Evolutionary conservation across 495 filamentous ascomycete genomes (phyloP).

Genomic region (Hypomontagnella submonticulosa): DNA sequence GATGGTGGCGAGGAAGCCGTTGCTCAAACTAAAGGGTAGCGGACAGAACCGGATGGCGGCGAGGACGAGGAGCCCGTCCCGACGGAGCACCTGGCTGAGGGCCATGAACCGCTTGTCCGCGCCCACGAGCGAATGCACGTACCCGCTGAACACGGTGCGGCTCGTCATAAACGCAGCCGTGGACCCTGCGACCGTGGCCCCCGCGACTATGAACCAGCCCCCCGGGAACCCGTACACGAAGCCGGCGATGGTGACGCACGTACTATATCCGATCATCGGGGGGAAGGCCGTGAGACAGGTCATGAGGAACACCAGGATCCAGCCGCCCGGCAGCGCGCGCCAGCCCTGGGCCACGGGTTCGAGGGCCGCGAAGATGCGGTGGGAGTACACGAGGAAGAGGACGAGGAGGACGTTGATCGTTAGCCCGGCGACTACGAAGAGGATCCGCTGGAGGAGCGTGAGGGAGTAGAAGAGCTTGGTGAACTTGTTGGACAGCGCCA

Average conservation of each 20-base stretch:
- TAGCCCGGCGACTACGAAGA: constrained; percentile 64
- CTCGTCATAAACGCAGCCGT: constrained; percentile 81
- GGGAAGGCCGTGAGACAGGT: constrained; percentile 86
- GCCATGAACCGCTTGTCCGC: constrained; percentile 79
- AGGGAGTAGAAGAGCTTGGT: constrained; percentile 55
- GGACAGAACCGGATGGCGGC: constrained; percentile 95
- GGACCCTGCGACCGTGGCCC: constrained; percentile 80
- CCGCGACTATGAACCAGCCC: constrained; percentile 88
- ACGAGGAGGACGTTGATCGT: constrained; percentile 64
- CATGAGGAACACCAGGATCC: constrained; percentile 80
- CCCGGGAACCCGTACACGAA: constrained; percentile 94
- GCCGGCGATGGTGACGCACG: constrained; percentile 83
- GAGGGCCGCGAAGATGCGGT: constrained; percentile 78
- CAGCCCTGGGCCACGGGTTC: constrained; percentile 76
- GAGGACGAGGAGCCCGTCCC: constrained; percentile 88
- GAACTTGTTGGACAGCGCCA: constrained; percentile 36
- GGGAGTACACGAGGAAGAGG: constrained; percentile 77
- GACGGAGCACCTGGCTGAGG: constrained; percentile 69
- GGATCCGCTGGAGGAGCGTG: constrained; percentile 68
- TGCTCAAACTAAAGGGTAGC: constrained; percentile 92
- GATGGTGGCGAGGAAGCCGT: constrained; percentile 93
- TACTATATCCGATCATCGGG: constrained; percentile 90
- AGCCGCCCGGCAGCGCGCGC: constrained; percentile 75
- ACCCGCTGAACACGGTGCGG: constrained; percentile 77
- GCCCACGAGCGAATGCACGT: constrained; percentile 82